A percentile compares a stretch with the other conserved stretches of the same genome.
These are phyloP conservation scores for Fusarium palustre DNA, from an alignment of 2,329 filamentous ascomycete species.

Conservation along the genomic window DNA sequence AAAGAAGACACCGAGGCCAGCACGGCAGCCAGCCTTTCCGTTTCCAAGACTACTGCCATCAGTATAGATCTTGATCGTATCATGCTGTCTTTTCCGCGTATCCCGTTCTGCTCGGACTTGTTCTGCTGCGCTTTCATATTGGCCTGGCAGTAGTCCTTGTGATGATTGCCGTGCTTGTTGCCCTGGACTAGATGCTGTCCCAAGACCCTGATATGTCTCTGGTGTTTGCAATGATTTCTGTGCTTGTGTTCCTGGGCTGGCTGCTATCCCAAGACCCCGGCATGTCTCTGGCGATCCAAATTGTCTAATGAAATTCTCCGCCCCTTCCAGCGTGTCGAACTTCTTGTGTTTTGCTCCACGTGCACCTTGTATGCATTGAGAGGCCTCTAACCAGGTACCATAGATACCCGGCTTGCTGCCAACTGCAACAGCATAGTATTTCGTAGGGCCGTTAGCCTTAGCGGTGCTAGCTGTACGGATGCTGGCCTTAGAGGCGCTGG, in stretches of 20 bases:
- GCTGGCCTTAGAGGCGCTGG: neutral
- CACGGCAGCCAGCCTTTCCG: conserved; percentile 64
- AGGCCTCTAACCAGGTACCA: conserved; percentile 74
- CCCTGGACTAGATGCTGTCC: conserved; percentile 28
- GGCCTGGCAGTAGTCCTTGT: too few relatives aligned
- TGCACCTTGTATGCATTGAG: conserved; percentile 78
- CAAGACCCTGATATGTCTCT: conserved; percentile 57
- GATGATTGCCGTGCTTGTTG: neutral
- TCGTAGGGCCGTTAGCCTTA: neutral
- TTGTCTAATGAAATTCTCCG: conserved; percentile 77
- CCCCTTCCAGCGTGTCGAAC: conserved; percentile 76
- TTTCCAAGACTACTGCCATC: conserved; percentile 73
- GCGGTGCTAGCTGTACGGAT: conserved; percentile 2
- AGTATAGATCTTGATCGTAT: conserved; percentile 63
- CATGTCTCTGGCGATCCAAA: conserved; percentile 60
- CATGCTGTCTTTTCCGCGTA: neutral
- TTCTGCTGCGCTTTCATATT: conserved; percentile 32
- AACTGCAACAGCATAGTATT: conserved; percentile 71
- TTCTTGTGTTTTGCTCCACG: conserved; percentile 77
- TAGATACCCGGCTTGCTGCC: conserved; percentile 71
- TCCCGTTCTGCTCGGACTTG: neutral
- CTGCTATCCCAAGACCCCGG: conserved; percentile 52
- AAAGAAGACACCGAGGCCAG: conserved; percentile 74
- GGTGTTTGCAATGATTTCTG: conserved; percentile 43
- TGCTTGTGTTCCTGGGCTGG: neutral